Conservation (phyloP, 148 eudicot genomes). For the Pouteria glomerata region DNA sequence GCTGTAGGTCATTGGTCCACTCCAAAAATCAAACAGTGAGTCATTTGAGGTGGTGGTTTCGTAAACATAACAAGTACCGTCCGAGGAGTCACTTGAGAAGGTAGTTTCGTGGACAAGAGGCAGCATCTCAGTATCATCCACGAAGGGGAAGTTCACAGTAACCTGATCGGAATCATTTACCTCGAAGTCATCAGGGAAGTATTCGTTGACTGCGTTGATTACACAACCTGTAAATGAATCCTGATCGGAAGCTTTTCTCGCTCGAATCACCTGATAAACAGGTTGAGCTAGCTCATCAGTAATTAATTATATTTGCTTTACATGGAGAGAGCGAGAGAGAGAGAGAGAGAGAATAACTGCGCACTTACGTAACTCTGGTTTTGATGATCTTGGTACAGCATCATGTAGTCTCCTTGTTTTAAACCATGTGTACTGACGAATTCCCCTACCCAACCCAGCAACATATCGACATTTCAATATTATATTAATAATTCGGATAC, state of each 20-base stretch:
- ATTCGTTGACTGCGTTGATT: conserved; percentile 19
- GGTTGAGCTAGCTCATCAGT: not conserved
- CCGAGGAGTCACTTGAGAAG: conserved; percentile 12
- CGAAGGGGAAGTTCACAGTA: conserved; percentile 4
- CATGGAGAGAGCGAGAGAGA: too few species aligned
- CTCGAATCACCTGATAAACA: conserved; percentile 49
- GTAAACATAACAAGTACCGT: conserved; percentile 29
- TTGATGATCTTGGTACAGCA: conserved; percentile 49
- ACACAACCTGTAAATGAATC: conserved; percentile 21
- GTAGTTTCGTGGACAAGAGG: not conserved
- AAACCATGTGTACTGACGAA: conserved; percentile 48
- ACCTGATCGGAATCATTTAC: conserved; percentile 25
- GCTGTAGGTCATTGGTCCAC: conserved; percentile 30
- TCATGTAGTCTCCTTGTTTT: conserved; percentile 55
- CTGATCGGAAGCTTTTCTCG: conserved; percentile 44
- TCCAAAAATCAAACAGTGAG: conserved; percentile 43
- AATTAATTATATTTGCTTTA: not conserved
- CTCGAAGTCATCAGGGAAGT: conserved; percentile 4
- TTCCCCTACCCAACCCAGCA: conserved; percentile 36
- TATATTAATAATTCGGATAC: too few species aligned
- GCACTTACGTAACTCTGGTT: conserved; percentile 51
- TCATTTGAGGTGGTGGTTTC: conserved; percentile 11
- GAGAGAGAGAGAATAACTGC: not conserved
- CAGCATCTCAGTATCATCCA: conserved; percentile 20
- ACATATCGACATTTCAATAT: not conserved